Conservation (phyloP, 1,284 basidiomycete genomes). For the Microbotryum violaceum region DNA sequence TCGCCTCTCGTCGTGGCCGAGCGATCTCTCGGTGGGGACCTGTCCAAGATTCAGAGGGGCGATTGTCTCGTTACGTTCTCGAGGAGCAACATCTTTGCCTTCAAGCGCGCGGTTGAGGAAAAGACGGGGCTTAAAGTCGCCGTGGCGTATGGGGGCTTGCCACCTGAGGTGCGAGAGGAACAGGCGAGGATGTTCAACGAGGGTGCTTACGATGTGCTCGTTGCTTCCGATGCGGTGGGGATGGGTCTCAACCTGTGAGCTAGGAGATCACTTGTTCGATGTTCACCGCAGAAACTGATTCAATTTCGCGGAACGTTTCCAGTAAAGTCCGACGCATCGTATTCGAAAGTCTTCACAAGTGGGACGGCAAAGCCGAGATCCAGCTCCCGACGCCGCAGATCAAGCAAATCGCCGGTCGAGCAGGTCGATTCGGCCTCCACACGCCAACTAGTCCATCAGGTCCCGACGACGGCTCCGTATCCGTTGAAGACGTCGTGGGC, state of each 20-base stretch:
- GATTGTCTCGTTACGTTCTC: conserved; percentile 91
- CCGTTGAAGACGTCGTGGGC: conserved; percentile 52
- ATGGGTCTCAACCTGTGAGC: conserved; percentile 93
- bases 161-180: conserved; percentile 79
- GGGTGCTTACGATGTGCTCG: conserved; percentile 72
- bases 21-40: conserved; percentile 57
- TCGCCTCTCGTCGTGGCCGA: conserved; percentile 71
- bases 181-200: conserved; percentile 83
- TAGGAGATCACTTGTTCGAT: neutral
- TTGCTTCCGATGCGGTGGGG: conserved; percentile 87
- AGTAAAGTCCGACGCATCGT: conserved; percentile 89
- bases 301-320: neutral
- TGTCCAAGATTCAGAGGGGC: conserved; percentile 61
- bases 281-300: neutral
- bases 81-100: conserved; percentile 63
- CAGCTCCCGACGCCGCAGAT: conserved; percentile 68
- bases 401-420: conserved; percentile 95
- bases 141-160: conserved; percentile 80
- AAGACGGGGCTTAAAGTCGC: conserved; percentile 67
- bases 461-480: conserved; percentile 29
- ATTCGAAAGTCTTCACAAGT: conserved; percentile 71
- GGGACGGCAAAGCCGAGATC: conserved; percentile 52
- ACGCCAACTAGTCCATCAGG: conserved; percentile 32
- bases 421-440: conserved; percentile 79
- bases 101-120: conserved; percentile 67